Conservation (phyloP, 2,329 filamentous ascomycete genomes). For the Pseudogymnoascus sp. region DNA sequence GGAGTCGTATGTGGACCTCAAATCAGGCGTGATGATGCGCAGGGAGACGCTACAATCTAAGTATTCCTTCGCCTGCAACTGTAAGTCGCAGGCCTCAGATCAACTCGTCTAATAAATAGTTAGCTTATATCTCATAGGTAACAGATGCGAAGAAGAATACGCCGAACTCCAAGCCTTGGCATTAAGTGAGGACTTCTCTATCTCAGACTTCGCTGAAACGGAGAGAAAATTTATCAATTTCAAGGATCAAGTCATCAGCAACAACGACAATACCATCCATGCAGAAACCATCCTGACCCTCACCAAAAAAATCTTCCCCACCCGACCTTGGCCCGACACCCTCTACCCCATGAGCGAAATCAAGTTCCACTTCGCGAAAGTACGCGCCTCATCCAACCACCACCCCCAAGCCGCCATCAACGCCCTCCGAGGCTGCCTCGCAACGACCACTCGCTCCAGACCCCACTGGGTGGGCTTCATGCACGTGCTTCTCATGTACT, state of each 20-base stretch:
- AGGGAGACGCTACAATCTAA: neutral
- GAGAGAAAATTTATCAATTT: neutral
- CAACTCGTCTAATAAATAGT: neutral
- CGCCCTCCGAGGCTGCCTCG: neutral
- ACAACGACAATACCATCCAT: neutral
- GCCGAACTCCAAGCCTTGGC: neutral
- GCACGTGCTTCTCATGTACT: neutral
- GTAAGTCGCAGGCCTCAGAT: neutral
- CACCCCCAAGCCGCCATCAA: neutral
- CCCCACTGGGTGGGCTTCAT: neutral
- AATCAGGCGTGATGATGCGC: neutral
- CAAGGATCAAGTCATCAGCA: neutral
- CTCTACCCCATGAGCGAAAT: neutral
- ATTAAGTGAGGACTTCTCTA: neutral
- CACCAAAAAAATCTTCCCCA: neutral
- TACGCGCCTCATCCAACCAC: neutral
- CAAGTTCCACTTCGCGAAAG: neutral
- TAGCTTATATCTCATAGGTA: neutral
- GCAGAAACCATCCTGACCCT: neutral
- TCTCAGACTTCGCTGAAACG: neutral
- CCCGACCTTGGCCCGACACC: neutral
- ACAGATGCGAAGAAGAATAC: neutral
- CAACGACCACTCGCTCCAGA: neutral
- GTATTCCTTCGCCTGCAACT: conserved; percentile 7
- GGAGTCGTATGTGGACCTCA: conserved; percentile 27